Conservation (phyloP, 2,329 filamentous ascomycete genomes). For the Monilinia laxa region DNA sequence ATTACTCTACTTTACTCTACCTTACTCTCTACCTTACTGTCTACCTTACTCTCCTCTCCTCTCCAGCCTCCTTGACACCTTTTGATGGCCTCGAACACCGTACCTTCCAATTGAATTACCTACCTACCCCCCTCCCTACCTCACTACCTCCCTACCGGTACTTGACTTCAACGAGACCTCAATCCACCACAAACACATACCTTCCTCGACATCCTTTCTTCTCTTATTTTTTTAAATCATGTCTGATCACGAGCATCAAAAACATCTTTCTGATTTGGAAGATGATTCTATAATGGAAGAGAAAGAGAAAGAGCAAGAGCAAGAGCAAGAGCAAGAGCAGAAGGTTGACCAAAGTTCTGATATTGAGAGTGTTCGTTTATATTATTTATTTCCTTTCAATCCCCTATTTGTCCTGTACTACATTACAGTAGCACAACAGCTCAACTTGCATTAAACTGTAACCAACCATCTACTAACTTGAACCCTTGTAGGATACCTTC, state of each 20-base stretch:
- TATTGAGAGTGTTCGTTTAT: constrained; percentile 30
- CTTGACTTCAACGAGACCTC: neutral
- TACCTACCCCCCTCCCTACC: neutral
- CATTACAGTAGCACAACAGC: constrained; percentile 30
- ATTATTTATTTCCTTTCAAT: constrained; percentile 12
- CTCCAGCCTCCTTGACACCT: neutral
- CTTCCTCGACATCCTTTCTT: neutral
- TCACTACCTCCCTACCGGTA: neutral
- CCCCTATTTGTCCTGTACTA: constrained; percentile 13
- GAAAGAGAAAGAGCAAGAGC: no score
- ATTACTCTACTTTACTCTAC: no score
- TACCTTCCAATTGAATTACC: constrained; percentile 11
- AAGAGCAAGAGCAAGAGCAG: constrained; percentile 24
- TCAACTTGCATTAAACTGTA: constrained; percentile 22
- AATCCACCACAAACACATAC: neutral
- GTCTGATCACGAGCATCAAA: constrained; percentile 5
- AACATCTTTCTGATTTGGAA: constrained; percentile 31
- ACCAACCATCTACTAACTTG: constrained; percentile 25
- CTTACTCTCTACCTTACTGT: no score
- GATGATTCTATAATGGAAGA: constrained; percentile 23
- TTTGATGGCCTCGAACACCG: constrained; percentile 2
- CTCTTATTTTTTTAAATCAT: constrained; percentile 4
- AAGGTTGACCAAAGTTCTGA: constrained; percentile 28
- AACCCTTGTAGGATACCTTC: constrained; percentile 63
- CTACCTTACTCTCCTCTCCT: no score